Conservation (phyloP, 1,284 basidiomycete species). For the Boletus mariae region DNA sequence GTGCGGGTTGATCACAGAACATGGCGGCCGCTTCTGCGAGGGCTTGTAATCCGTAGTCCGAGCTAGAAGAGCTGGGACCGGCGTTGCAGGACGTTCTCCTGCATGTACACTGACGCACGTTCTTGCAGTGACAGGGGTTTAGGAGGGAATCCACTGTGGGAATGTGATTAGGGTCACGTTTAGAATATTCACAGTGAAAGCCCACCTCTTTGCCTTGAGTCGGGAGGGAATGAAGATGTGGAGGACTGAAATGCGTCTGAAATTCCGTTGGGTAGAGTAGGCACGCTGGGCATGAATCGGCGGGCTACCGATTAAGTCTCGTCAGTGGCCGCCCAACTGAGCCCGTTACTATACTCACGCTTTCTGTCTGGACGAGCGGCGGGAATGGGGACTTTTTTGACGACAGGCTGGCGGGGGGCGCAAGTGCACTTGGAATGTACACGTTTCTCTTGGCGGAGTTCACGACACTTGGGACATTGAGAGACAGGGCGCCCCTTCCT, state of each 20-base stretch:
- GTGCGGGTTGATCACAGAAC: conserved; percentile 26
- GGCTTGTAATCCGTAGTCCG: conserved; percentile 38
- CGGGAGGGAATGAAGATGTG: conserved; percentile 24
- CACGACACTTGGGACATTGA: conserved; percentile 76
- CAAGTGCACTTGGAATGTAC: conserved; percentile 76
- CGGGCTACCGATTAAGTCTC: conserved; percentile 36
- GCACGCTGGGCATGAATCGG: conserved; percentile 56
- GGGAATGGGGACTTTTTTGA: conserved; percentile 37
- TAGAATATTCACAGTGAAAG: not conserved
- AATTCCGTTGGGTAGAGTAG: conserved; percentile 63
- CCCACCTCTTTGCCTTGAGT: conserved; percentile 53
- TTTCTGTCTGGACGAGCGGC: conserved; percentile 44
- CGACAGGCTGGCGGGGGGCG: conserved; percentile 34
- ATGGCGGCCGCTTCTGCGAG: conserved; percentile 51
- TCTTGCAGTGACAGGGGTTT: conserved; percentile 62
- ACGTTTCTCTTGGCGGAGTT: conserved; percentile 68
- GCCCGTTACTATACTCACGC: conserved; percentile 40
- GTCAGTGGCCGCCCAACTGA: conserved; percentile 4
- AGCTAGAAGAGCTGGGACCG: conserved; percentile 14
- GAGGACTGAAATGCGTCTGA: conserved; percentile 38
- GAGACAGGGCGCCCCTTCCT: conserved; percentile 83
- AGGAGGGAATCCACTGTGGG: conserved; percentile 48
- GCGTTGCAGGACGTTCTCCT: conserved; percentile 19
- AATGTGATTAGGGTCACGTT: conserved; percentile 7
- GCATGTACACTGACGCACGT: conserved; percentile 56